Evolutionary conservation across 441 rosid genomes (phyloP).

Genomic region (Gossypium gossypioides): DNA sequence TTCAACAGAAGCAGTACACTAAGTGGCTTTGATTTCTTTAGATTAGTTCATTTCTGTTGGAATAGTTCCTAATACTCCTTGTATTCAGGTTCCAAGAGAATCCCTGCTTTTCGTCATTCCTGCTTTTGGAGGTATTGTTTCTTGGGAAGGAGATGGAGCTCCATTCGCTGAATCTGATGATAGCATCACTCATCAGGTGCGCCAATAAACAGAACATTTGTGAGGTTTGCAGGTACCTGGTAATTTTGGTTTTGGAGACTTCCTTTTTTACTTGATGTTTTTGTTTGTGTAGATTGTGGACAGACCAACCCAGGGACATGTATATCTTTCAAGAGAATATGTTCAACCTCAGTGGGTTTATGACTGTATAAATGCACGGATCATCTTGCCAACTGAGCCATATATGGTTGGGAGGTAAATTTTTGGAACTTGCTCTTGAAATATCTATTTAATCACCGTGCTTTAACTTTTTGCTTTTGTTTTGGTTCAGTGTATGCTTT

Average conservation of each 20-base stretch:
- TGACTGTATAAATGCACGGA: slow-evolving; percentile 69
- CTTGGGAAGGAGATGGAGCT: slow-evolving; percentile 97
- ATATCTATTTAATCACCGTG: not conserved
- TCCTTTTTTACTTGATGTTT: not conserved
- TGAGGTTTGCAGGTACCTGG: not conserved
- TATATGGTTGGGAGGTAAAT: slow-evolving; percentile 75
- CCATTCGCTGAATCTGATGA: slow-evolving; percentile 68
- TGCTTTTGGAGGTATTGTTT: slow-evolving; percentile 84
- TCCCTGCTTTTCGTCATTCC: slow-evolving; percentile 77
- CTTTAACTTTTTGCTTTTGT: not conserved
- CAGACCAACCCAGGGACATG: slow-evolving; percentile 76
- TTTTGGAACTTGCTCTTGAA: not conserved
- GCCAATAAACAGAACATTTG: slow-evolving; percentile 3
- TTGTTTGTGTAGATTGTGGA: slow-evolving; percentile 60
- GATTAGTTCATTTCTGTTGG: not conserved
- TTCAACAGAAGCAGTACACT: not conserved
- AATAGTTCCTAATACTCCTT: not conserved
- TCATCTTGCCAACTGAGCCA: slow-evolving; percentile 58
- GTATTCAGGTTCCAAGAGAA: slow-evolving; percentile 70
- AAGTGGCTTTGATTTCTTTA: not conserved
- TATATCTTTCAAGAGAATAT: slow-evolving; percentile 69
- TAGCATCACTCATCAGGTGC: slow-evolving; percentile 83
- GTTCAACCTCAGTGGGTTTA: slow-evolving; percentile 91
- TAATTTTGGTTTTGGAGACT: not conserved
- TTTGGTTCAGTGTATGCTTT: not conserved